Base-by-base conservation (phyloP, 768 basidiomycete genomes). In the Fomitopsis serialis region DNA sequence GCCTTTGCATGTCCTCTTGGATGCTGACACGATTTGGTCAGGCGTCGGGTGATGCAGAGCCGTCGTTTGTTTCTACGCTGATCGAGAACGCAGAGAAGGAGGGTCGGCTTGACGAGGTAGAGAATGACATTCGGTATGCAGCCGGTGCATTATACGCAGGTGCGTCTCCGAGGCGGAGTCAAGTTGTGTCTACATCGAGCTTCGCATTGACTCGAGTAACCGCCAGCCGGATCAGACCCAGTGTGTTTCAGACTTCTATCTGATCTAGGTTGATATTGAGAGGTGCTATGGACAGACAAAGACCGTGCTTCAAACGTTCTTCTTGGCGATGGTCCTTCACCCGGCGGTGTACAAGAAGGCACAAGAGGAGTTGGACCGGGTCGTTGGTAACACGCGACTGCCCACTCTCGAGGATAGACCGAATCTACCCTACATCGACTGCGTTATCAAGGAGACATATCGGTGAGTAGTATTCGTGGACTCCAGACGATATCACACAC, bases 351-450 rank as follows among this genome's bases (percentile, higher is more conserved):
- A 81, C 45, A 70, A 56, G 36, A 78, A 76, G 48, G 86, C 82
- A 0, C 85, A 87, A 60, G 70, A 72, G 17, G 87, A 89, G 54
- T 74, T 89, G n/a, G 87, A 89, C 60, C 52, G 58, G 0, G 78
- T 84, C 17, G 68, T 83, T 25, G 81, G 80, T 12, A 54, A 61
- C 35, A 75, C 76, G 42, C 72, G 85, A 10, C 70, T 88, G 25
- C 88, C 88, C 1, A 72, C 68, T 0, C 77, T 84, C 53, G 72
- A 68, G 25, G 87, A 87, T 61, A 72, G 84, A 6, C 52, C 64
- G 2, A 68, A 63, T 1, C 63, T 89, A 47, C 82, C 83, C 12
- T 88, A 78, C 61, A 69, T 80, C 50, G 74, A 85, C 12, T 77
- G 78, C 3, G 54, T 86, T 32, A 64, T 83, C 55, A 74, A 70